Conservation (phyloP, 257 asterid genomes). For the Nicotiana tomentosiformis region DNA sequence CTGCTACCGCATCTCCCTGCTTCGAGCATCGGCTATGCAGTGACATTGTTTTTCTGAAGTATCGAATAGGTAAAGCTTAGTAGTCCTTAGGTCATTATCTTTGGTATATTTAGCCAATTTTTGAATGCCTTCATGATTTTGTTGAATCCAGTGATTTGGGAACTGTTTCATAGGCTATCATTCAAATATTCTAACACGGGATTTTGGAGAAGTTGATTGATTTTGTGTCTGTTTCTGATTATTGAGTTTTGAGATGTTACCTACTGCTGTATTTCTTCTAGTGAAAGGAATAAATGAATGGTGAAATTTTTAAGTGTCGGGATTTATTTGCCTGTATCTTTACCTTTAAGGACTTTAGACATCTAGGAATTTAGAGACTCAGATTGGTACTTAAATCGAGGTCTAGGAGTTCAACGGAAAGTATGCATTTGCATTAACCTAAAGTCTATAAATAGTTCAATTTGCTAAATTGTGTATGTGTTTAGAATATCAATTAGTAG, state of each 20-base stretch:
- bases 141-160: neutral
- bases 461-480: neutral
- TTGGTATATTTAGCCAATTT: neutral
- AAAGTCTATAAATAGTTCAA: neutral
- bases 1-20: neutral
- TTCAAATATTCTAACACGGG: neutral
- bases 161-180: neutral
- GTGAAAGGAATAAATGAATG: neutral
- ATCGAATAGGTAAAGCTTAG: neutral
- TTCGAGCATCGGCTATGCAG: neutral
- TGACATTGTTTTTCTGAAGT: neutral
- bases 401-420: neutral
- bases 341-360: neutral
- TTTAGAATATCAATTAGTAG: neutral
- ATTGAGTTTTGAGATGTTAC: neutral
- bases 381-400: neutral
- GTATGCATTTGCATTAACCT: neutral
- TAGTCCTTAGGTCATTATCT: neutral
- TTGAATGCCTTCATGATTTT: neutral
- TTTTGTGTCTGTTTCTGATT: neutral
- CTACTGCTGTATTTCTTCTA: neutral
- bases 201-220: neutral
- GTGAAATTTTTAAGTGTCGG: neutral
- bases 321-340: neutral
- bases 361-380: neutral